Conservation (phyloP, 2,329 filamentous ascomycete genomes). For the Neonectria ditissima region DNA sequence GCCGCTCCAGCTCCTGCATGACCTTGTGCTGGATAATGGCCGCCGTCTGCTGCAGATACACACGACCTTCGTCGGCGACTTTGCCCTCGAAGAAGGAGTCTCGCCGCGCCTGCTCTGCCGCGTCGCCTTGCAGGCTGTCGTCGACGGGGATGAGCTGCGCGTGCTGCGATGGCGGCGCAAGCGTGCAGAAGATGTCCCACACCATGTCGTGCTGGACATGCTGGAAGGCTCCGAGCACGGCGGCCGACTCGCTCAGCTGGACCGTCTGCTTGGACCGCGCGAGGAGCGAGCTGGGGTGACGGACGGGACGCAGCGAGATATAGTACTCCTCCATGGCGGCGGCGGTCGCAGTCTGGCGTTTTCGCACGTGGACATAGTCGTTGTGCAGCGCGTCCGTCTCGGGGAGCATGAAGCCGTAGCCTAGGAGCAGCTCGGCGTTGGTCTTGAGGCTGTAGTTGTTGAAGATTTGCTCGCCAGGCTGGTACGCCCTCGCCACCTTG, state of each 20-base stretch:
- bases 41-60: constrained; percentile 51
- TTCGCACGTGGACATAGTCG: constrained; percentile 69
- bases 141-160: constrained; percentile 44
- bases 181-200: constrained; percentile 59
- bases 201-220: constrained; percentile 67
- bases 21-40: constrained; percentile 59
- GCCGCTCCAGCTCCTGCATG: constrained; percentile 56
- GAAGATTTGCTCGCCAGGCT: constrained; percentile 67
- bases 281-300: constrained; percentile 60
- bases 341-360: constrained; percentile 47
- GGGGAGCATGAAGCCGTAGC: constrained; percentile 71
- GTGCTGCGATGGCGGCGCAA: constrained; percentile 50
- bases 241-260: constrained; percentile 43
- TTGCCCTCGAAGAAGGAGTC: constrained; percentile 48
- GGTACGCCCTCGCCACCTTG: constrained; percentile 55
- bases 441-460: constrained; percentile 83
- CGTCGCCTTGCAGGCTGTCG: constrained; percentile 36
- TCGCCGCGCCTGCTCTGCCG: constrained; percentile 43
- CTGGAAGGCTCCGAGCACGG: constrained; percentile 55
- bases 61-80: constrained; percentile 44
- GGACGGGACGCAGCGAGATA: constrained; percentile 64
- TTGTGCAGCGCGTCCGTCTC: constrained; percentile 64
- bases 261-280: constrained; percentile 55
- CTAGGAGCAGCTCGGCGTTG: constrained; percentile 76
- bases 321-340: constrained; percentile 58